Evolutionary conservation across 2,329 filamentous ascomycete species (phyloP).

Genomic region (Keithomyces neogunnii): DNA sequence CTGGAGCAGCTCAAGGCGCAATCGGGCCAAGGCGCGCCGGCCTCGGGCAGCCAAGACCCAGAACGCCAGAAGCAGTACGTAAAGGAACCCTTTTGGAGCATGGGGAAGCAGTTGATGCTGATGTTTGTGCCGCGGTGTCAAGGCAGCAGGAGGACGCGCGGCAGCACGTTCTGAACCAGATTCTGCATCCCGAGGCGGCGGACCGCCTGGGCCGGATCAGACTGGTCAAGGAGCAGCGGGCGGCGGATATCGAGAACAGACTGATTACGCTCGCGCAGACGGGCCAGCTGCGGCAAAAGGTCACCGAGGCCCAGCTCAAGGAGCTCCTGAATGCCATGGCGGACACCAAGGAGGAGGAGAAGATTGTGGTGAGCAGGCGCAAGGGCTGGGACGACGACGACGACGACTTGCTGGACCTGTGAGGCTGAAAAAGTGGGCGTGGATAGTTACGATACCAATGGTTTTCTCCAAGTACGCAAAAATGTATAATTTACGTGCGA

Average conservation of each 20-base stretch:
- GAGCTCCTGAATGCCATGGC: constrained; percentile 79
- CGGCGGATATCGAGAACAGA: constrained; percentile 82
- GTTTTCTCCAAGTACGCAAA: not conserved
- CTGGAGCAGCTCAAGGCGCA: constrained; percentile 86
- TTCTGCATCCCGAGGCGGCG: constrained; percentile 87
- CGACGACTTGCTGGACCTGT: constrained; percentile 63
- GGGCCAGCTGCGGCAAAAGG: constrained; percentile 78
- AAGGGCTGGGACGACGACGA: constrained; percentile 83
- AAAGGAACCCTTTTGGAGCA: not conserved
- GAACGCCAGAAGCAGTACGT: constrained; percentile 50
- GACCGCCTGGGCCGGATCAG: constrained; percentile 92
- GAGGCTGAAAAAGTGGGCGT: constrained; percentile 7
- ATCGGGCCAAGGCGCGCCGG: constrained; percentile 34
- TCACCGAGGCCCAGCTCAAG: constrained; percentile 90
- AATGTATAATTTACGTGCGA: no score
- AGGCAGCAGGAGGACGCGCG: constrained; percentile 60
- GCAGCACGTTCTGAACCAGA: constrained; percentile 73
- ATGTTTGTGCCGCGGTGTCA: not conserved
- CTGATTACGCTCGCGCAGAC: constrained; percentile 85
- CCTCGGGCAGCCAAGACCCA: constrained; percentile 37
- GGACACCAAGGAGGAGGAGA: constrained; percentile 69
- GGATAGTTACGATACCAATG: constrained; percentile 3
- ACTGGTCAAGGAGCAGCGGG: constrained; percentile 88
- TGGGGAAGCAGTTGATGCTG: no score
- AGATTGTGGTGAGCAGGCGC: constrained; percentile 77